Conservation (phyloP, 345 rosid genomes). For the Populus nigra region DNA sequence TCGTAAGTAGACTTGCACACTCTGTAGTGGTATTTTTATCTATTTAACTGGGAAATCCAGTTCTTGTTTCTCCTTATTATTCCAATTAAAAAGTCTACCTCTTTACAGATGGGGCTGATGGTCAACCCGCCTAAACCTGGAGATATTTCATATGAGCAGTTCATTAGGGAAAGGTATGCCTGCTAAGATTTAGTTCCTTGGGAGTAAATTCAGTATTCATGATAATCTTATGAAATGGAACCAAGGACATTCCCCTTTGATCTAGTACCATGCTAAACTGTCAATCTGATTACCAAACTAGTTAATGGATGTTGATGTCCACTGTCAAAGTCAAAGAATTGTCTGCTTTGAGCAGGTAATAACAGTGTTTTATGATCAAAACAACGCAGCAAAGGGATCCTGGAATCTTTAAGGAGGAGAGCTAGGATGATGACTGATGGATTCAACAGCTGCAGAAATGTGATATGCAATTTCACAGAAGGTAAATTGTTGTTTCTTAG, state of each 20-base stretch:
- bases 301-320: background rate
- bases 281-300: background rate
- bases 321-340: background rate
- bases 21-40: conserved; percentile 1
- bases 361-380: background rate
- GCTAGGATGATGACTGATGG: conserved; percentile 97
- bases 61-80: conserved; percentile 1
- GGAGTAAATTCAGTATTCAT: background rate
- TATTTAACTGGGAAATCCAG: conserved; percentile 2
- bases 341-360: conserved; percentile 5
- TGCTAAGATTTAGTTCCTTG: conserved; percentile 11
- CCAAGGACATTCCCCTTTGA: background rate
- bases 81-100: conserved; percentile 1
- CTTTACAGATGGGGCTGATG: conserved; percentile 90
- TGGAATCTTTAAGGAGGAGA: conserved; percentile 88
- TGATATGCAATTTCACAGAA: conserved; percentile 95
- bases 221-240: background rate
- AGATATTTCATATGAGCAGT: conserved; percentile 87
- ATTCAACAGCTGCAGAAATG: conserved; percentile 96
- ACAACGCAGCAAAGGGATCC: conserved; percentile 70
- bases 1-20: conserved; percentile 54
- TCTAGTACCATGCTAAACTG: background rate
- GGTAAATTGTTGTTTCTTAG: conserved; percentile 36
- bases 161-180: conserved; percentile 71
- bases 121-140: conserved; percentile 93